Percentiles rank a stretch among this genome's conserved stretches.
Conservation (phyloP, 2,329 filamentous ascomycete genomes). For the Pseudocercospora eumusae region DNA sequence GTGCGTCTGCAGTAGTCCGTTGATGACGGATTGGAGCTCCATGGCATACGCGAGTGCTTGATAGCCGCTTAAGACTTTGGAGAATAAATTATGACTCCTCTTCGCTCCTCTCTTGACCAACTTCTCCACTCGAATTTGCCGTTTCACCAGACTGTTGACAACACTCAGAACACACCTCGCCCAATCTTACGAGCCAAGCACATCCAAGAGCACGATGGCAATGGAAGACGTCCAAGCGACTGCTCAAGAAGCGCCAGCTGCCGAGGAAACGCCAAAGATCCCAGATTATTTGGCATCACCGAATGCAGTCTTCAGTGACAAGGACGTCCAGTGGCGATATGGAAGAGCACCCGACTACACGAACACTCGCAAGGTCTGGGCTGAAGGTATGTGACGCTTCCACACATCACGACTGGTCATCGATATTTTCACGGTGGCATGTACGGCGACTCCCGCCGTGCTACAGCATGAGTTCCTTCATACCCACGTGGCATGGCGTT, state of each 20-base stretch:
- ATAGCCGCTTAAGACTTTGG: slow-evolving; percentile 12
- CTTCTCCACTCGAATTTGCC: not conserved
- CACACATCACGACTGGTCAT: not conserved
- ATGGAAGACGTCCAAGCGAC: slow-evolving; percentile 30
- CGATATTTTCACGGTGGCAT: not conserved
- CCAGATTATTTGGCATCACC: slow-evolving; percentile 63
- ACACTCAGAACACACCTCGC: not conserved
- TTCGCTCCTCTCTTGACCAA: slow-evolving; percentile 5
- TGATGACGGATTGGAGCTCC: slow-evolving; percentile 17
- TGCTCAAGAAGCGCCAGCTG: slow-evolving; percentile 19
- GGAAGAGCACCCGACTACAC: slow-evolving; percentile 63
- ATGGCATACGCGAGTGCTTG: slow-evolving; percentile 20
- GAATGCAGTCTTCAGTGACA: slow-evolving; percentile 59
- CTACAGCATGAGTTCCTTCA: slow-evolving; percentile 17
- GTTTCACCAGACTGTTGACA: not conserved
- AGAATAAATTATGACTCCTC: slow-evolving; percentile 21
- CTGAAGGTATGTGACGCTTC: slow-evolving; percentile 53
- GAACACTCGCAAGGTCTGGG: slow-evolving; percentile 62
- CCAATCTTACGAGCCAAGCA: not conserved
- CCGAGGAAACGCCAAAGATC: slow-evolving; percentile 42
- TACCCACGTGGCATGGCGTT: slow-evolving; percentile 16
- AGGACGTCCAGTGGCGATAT: slow-evolving; percentile 60
- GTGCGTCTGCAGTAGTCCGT: slow-evolving; percentile 19
- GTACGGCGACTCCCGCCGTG: slow-evolving; percentile 7
- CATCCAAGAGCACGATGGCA: slow-evolving; percentile 30